Evolutionary conservation across 495 filamentous ascomycete genomes (phyloP), one percentile per base, ranked within the genome.

Genomic region (Talaromyces proteolyticus): DNA sequence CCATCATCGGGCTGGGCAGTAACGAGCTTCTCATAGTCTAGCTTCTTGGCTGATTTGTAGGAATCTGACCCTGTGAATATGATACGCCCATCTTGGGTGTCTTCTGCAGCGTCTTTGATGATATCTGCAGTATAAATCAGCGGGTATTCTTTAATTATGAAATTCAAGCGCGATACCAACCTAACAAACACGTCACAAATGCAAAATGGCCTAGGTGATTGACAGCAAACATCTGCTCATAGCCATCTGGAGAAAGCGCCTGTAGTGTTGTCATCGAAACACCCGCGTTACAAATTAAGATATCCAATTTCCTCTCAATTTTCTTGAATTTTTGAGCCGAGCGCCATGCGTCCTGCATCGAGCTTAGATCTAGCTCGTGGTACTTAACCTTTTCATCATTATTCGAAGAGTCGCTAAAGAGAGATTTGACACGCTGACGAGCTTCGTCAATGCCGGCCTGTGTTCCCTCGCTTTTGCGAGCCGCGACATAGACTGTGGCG

Each of bases 121-220:
- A 55, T 19, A 21, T 47, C 53, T 55, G 26, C 16, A 34, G 29
- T 34, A 34, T 34, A 34, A 34, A 2, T 4, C 29, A n/a, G n/a
- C n/a, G n/a, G n/a, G n/a, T n/a, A n/a, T n/a, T n/a, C n/a, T n/a
- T n/a, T n/a, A n/a, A n/a, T n/a, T n/a, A n/a, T n/a, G n/a, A n/a
- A n/a, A n/a, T n/a, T n/a, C n/a, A n/a, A 23, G 21, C 3, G 25
- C 8, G 12, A 53, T 16, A 21, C 44, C 22, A 21, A 44, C 48
- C 44, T 29, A 58, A 21, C 20, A 58, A 26, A 24, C 34, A 36
- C 14, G 49, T 49, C n/a, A 48, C 41, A 46, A 58, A 58, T 6
- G 48, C 54, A 49, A 53, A 57, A 57, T 58, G 56, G 2, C 49
- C 54, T 8, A 58, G 22, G 41, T 53, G 49, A 37, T 58, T 58